Percentiles rank a stretch among this genome's conserved stretches.
Conservation (phyloP, 441 rosid genomes). For the Pelargonium cotyledonis region DNA sequence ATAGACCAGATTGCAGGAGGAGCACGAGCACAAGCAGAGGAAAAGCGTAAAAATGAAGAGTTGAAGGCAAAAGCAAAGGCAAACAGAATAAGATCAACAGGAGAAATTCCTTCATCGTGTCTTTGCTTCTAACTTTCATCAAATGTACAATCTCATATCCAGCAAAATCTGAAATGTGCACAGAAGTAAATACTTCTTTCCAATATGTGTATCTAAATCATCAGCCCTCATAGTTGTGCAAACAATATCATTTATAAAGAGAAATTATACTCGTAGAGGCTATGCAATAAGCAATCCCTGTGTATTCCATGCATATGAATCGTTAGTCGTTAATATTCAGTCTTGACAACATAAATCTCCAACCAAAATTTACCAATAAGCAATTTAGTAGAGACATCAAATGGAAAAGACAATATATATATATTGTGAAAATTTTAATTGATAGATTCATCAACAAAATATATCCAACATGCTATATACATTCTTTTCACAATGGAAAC, state of each 20-base stretch:
- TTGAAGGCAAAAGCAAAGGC: slow-evolving; percentile 53
- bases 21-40: slow-evolving; percentile 56
- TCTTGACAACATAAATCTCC: no score
- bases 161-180: slow-evolving; percentile 16
- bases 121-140: slow-evolving; percentile 41
- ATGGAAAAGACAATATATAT: no score
- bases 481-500: neutral
- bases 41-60: slow-evolving; percentile 47
- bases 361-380: no score
- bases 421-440: neutral
- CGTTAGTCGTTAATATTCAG: no score
- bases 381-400: no score
- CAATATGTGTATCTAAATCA: slow-evolving; percentile 7
- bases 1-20: slow-evolving; percentile 44
- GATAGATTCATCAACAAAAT: neutral
- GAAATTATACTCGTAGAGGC: no score
- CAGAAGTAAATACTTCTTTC: slow-evolving; percentile 11
- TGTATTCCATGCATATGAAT: no score
- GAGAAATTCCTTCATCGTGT: slow-evolving; percentile 44
- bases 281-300: no score
- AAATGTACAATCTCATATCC: neutral
- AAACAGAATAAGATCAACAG: slow-evolving; percentile 44
- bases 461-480: neutral
- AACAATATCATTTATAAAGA: no score
- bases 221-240: no score